Evolutionary conservation across 805 yeast genomes (phyloP).

Genomic region (Jamesozyma lodderae): DNA sequence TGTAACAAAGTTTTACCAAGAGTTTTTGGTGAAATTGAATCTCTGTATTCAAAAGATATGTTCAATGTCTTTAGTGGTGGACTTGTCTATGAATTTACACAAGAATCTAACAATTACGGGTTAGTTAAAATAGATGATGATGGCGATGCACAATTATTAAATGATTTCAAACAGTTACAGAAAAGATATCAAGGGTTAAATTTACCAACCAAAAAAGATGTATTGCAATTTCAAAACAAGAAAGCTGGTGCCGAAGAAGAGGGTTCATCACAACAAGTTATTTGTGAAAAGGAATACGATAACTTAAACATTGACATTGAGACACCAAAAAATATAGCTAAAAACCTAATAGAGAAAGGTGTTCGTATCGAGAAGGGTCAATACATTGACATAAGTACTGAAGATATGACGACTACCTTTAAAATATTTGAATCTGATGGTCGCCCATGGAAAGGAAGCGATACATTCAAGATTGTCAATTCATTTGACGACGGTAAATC

Average conservation of each 20-base stretch:
- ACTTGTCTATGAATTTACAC: slow-evolving; percentile 69
- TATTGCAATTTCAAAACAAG: neutral
- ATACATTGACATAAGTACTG: slow-evolving; percentile 29
- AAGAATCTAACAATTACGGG: slow-evolving; percentile 74
- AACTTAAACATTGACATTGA: slow-evolving; percentile 34
- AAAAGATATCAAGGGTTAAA: slow-evolving; percentile 35
- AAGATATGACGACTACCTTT: neutral
- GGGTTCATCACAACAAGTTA: neutral
- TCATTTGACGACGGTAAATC: no score
- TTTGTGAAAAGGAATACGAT: slow-evolving; percentile 33
- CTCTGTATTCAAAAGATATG: slow-evolving; percentile 68
- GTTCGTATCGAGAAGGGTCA: slow-evolving; percentile 41
- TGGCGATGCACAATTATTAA: slow-evolving; percentile 34
- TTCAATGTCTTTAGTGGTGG: slow-evolving; percentile 76
- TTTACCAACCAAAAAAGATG: slow-evolving; percentile 13
- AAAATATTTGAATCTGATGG: neutral
- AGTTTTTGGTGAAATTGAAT: slow-evolving; percentile 61
- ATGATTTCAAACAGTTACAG: slow-evolving; percentile 44
- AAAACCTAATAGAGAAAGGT: slow-evolving; percentile 40
- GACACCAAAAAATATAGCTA: slow-evolving; percentile 37
- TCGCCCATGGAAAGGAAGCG: neutral
- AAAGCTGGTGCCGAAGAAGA: neutral
- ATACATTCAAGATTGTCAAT: no score
- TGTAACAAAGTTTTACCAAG: slow-evolving; percentile 80
- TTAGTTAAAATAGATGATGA: slow-evolving; percentile 44